These are phyloP conservation scores for Centaurea solstitialis DNA, from an alignment of 129 eudicot genomes.

Conservation along the genomic window DNA sequence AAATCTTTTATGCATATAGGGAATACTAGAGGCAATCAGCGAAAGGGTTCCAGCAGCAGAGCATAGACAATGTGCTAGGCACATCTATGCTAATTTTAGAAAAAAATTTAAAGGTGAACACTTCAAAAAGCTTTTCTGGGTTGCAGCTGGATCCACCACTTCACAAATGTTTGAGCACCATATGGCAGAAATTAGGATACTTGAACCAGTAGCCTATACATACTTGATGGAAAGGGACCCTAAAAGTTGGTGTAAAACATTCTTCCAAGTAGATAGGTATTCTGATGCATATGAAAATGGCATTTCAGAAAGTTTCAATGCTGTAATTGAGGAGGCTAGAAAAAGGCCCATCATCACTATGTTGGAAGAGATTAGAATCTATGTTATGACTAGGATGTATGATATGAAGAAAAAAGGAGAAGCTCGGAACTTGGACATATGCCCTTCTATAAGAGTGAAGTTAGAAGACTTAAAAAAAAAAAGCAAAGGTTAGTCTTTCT, in stretches of 20 bases:
- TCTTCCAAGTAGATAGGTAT: neutral
- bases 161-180: too few relatives aligned
- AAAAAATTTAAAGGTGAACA: neutral
- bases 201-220: neutral
- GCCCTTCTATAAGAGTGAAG: too few relatives aligned
- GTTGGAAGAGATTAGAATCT: too few relatives aligned
- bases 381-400: neutral
- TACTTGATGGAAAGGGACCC: neutral
- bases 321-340: neutral
- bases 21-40: neutral
- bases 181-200: neutral
- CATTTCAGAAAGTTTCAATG: neutral
- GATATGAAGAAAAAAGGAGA: neutral
- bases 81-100: neutral
- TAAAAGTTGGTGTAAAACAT: slow-evolving; percentile 7
- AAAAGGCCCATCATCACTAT: neutral
- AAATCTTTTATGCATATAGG: neutral
- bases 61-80: neutral
- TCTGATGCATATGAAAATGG: neutral
- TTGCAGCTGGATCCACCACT: neutral
- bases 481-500: too few relatives aligned
- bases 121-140: neutral
- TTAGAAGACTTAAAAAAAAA: too few relatives aligned
- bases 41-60: neutral
- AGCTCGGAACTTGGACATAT: too few relatives aligned